phyloP scores from a whole-genome alignment of 2,329 filamentous ascomycete genomes.

The Ambrosiella cleistominuta region DNA sequence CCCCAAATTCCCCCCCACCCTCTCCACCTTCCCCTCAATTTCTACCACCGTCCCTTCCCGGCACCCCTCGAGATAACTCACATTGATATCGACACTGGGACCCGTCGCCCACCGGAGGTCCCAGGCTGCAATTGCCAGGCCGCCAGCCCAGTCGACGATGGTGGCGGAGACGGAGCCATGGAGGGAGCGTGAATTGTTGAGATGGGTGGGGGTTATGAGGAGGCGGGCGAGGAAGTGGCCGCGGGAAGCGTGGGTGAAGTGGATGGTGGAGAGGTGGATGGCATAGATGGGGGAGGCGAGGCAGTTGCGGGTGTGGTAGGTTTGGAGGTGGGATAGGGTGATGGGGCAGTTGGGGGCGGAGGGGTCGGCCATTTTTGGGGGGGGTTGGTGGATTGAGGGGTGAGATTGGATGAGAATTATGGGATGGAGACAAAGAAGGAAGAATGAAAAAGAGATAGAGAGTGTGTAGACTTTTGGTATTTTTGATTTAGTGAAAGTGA shows the following conservation, averaged over 20 bases:
- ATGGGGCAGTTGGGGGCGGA: conserved; percentile 13
- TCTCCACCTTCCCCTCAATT: conserved; percentile 47
- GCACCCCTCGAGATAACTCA: conserved; percentile 42
- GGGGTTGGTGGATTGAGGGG: not conserved
- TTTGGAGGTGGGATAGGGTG: conserved; percentile 14
- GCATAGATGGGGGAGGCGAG: conserved; percentile 16
- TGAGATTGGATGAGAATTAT: not conserved
- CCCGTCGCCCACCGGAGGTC: conserved; percentile 46
- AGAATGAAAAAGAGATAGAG: not conserved
- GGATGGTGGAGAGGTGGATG: conserved; percentile 14
- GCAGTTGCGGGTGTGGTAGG: conserved; percentile 16
- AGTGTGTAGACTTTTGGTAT: not conserved
- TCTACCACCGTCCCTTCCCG: conserved; percentile 38
- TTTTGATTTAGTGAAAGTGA: not conserved
- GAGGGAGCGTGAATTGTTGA: conserved; percentile 31
- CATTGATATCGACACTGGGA: conserved; percentile 58
- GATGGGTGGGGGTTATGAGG: conserved; percentile 13
- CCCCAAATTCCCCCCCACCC: conserved; percentile 48
- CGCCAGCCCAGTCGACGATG: conserved; percentile 56
- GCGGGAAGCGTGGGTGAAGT: conserved; percentile 15
- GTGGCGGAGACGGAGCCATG: conserved; percentile 57
- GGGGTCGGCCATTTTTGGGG: not conserved
- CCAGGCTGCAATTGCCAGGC: conserved; percentile 51
- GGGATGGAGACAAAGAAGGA: not conserved
- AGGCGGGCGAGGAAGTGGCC: conserved; percentile 15